Evolutionary conservation across 164 flowering plant species (phyloP), one percentile per base, ranked within the genome.

Genomic region (Magnolia changhungtana): DNA sequence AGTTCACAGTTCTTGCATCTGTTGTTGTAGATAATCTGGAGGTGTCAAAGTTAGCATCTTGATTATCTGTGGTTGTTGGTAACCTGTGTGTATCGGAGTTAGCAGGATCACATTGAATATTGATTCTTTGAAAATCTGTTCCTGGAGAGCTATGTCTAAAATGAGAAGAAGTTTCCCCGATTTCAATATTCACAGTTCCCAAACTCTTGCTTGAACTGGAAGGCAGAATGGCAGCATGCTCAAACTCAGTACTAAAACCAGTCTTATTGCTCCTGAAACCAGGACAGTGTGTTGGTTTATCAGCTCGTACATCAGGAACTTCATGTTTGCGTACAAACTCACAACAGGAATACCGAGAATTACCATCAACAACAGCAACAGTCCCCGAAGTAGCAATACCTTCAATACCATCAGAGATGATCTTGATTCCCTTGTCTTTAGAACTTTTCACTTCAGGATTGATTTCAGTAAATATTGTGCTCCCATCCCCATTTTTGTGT

Each of bases 181-280:
- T 5, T 67, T 70, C 75, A 45, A 58, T 59, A 27, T 19, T 55
- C 63, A 10, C 19, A 61, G 27, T 37, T 69, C 72, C 75, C 72
- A 66, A 55, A 71, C 63, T 72, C 67, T 63, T 78, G 51, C 37
- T 69, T 78, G 78, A 75, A 72, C 49, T 31, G 50, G 73, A 69
- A 68, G 72, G 67, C 24, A 16, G 19, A 72, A 18, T 2, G 23
- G 20, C 68, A 19, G 50, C 64, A 58, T 61, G 63, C 24, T 71
- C 59, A 69, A 49, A 24, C 6, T 65, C 67, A 65, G 77, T 11
- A 45, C 45, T 52, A 63, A 31, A 50, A 21, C 7, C 61, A 68
- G 63, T 68, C n/a, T 78, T 52, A 24, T 63, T 70, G 8, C 31
- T 70, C 18, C 13, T 76, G 66, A 74, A 80, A 24, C 74, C 70